Evolutionary conservation across 192 early-diverging fungal species (phyloP), one percentile per base, ranked within the genome.

Genomic region (Rhizophlyctis rosea): DNA sequence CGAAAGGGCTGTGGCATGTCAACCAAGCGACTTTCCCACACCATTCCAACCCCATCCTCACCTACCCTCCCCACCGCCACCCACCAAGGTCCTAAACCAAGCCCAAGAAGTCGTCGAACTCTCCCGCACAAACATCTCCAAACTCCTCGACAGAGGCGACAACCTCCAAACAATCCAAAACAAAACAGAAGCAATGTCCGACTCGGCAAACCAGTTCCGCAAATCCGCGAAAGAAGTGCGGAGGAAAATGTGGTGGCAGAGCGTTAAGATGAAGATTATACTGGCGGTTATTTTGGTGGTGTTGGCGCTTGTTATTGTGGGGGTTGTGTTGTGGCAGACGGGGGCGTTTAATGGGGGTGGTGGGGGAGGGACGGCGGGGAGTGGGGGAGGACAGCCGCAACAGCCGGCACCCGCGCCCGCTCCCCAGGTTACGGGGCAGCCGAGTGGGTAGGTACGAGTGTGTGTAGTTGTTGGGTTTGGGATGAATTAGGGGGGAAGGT

Each of bases 171-270:
- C 7, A 44, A 13, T 44, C 9, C 39, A 44, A 18, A 44, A 44
- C 39, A 44, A 44, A 18, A 18, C 18, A 18, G 9, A 18, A 44
- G 7, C 9, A 7, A 44, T 7, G 18, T 7, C 39, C 9, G 18
- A 44, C 39, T 44, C 39, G 18, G 39, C 39, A 18, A 18, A 18
- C 9, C 39, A 44, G 39, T 44, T 44, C 18, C 7, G 18, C 9
- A 44, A 44, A 44, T 13, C 9, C 7, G 39, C 39, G 7, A 7
- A 44, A 13, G 39, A 44, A 13, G 39, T 44, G 18, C 39, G 39
- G 39, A 44, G 39, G 39, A 44, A 44, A 18, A 44, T 44, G 39
- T 44, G 39, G 39, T 44, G 39, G 39, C 39, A 44, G 39, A 44
- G 18, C 39, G 9, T 44, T 18, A 44, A 44, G 39, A 13, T 7